Base-by-base conservation (phyloP, 257 asterid species). In the Nicotiana tabacum region DNA sequence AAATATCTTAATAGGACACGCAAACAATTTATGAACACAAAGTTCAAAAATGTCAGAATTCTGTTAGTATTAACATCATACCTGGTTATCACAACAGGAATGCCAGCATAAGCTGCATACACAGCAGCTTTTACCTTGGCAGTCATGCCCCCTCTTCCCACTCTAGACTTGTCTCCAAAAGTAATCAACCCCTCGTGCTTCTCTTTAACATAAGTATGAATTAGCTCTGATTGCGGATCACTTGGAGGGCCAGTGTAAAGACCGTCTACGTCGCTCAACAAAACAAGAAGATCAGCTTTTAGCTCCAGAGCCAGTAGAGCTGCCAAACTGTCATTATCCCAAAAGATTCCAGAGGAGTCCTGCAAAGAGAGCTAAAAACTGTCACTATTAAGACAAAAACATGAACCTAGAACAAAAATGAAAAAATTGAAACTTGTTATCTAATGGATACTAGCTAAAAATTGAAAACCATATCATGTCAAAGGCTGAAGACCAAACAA, bases 111-210 rank as follows among this genome's bases (percentile, higher is more conserved):
- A 32, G 98, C 94, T 35, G 97, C 94, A 46, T 83, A 88, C 61
- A 89, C 84, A 58, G 98, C 98, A 70, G 98, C 98, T 86, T 93
- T 93, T 65, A 93, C 98, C 88, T 93, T 92, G 43, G 98, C 97
- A n/a, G 93, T 89, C 98, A 93, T 93, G 10, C 98, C 98, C 37
- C 98, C 98, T 85, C 98, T 87, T 82, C 98, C 98, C 43, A 93
- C 97, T 85, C 98, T 89, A 56, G 98, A 93, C 88, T 93, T 93
- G 87, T 93, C 97, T 66, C 98, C 98, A 72, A 93, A 93, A 32
- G 92, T 90, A 74, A 93, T 89, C 68, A 81, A 81, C 16, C 90
- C 89, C 82, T 90, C 91, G 39, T 93, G 92, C 82, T 77, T 90
- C 81, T 91, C 90, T 70, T 92, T 93, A 35, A 89, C 51, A 60